phyloP scores from a whole-genome alignment of 257 asterid species.

The Euphrasia confusa region DNA sequence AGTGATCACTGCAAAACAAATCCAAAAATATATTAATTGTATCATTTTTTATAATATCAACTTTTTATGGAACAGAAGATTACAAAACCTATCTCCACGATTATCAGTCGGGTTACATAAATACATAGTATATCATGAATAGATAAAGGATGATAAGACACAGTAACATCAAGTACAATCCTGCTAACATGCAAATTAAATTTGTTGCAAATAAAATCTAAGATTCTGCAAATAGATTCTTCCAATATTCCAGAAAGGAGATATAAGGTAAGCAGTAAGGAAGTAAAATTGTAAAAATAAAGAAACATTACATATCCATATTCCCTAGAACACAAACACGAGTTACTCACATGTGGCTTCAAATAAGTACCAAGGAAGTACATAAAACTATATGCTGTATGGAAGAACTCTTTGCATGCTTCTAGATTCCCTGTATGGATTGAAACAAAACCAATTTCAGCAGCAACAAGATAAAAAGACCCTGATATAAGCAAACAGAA shows the following conservation, averaged over 20 bases:
- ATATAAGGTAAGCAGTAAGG: not conserved
- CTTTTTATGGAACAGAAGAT: conserved; percentile 1
- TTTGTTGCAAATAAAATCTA: not conserved
- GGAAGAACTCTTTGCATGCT: conserved; percentile 66
- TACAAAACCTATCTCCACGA: conserved; percentile 11
- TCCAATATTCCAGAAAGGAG: not conserved
- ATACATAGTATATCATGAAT: conserved; percentile 4
- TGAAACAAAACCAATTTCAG: conserved; percentile 16
- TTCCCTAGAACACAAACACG: conserved; percentile 18
- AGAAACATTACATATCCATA: conserved; percentile 17
- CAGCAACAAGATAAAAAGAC: conserved; percentile 16
- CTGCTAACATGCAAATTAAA: conserved; percentile 12
- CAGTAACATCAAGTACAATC: conserved; percentile 8
- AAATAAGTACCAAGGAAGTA: conserved; percentile 81
- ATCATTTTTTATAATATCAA: not conserved
- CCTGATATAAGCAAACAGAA: not conserved
- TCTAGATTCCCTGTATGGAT: conserved; percentile 66
- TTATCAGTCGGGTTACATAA: not conserved
- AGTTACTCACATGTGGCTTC: conserved; percentile 89
- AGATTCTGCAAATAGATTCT: not conserved
- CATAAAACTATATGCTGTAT: conserved; percentile 48
- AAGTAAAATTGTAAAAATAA: not conserved
- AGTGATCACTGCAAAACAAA: not conserved
- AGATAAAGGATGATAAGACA: not conserved
- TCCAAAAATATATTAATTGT: not conserved